These are phyloP conservation scores for Anthracocystis setariae DNA, from an alignment of 1,284 basidiomycete genomes.

Conservation along the genomic window DNA sequence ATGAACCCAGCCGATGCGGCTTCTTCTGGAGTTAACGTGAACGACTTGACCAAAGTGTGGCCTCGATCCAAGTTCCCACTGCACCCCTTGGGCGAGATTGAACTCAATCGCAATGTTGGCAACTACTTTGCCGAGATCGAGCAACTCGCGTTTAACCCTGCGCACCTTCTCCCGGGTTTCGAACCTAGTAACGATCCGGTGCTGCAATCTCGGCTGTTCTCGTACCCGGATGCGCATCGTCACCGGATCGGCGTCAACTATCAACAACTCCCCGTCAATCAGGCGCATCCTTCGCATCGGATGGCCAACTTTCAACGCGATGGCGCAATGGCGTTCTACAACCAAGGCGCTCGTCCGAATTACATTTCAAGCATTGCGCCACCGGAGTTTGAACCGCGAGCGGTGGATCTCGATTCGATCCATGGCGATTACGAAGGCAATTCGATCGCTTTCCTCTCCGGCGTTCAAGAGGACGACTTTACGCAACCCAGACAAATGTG, in stretches of 20 bases:
- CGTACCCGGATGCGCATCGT: slow-evolving; percentile 85
- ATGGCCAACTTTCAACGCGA: slow-evolving; percentile 56
- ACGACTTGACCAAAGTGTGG: slow-evolving; percentile 59
- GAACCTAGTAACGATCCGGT: slow-evolving; percentile 61
- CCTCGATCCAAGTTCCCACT: slow-evolving; percentile 51
- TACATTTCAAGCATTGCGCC: slow-evolving; percentile 50
- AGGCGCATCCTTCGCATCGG: slow-evolving; percentile 26
- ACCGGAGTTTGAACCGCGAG: slow-evolving; percentile 32
- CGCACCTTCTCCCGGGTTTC: slow-evolving; percentile 54
- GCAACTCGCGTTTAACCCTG: slow-evolving; percentile 55
- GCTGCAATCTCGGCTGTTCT: slow-evolving; percentile 61
- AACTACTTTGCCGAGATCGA: slow-evolving; percentile 64
- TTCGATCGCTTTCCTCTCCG: slow-evolving; percentile 74
- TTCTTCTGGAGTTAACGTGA: slow-evolving; percentile 42
- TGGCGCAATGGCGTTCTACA: slow-evolving; percentile 51
- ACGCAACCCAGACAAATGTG: slow-evolving; percentile 86
- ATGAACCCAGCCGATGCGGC: slow-evolving; percentile 47
- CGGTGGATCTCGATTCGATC: slow-evolving; percentile 33
- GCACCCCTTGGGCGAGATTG: slow-evolving; percentile 54
- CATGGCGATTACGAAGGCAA: slow-evolving; percentile 68
- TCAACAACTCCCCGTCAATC: slow-evolving; percentile 57
- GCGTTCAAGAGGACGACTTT: slow-evolving; percentile 78
- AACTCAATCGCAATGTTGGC: slow-evolving; percentile 54
- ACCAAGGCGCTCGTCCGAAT: slow-evolving; percentile 54
- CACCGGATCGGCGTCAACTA: slow-evolving; percentile 72